Evolutionary conservation across 257 asterid species (phyloP).

Genomic region (Galeopsis tetrahit): DNA sequence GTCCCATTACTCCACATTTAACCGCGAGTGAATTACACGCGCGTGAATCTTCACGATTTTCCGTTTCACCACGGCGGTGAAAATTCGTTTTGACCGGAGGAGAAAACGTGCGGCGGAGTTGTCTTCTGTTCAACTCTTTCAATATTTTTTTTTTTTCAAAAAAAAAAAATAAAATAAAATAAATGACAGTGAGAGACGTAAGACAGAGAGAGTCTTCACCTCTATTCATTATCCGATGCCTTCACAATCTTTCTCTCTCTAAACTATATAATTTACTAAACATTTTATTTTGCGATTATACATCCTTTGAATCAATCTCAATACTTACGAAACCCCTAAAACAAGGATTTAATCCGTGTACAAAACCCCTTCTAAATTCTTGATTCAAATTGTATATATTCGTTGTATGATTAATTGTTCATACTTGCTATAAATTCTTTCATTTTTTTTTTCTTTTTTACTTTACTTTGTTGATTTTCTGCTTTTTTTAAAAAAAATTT

Average conservation of each 20-base stretch:
- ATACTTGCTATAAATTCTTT: conserved; percentile 45
- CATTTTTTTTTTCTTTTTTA: conserved; percentile 14
- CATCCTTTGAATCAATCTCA: conserved; percentile 24
- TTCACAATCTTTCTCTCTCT: conserved; percentile 38
- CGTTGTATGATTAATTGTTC: conserved; percentile 38
- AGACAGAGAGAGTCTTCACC: conserved; percentile 39
- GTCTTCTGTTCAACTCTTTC: conserved; percentile 37
- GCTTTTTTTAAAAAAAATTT: conserved; percentile 32
- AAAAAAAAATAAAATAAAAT: not conserved
- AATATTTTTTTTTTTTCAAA: not conserved
- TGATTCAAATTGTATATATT: conserved; percentile 52
- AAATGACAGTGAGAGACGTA: conserved; percentile 50
- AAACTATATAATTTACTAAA: conserved; percentile 3
- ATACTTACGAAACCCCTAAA: conserved; percentile 34
- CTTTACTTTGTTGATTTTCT: conserved; percentile 34
- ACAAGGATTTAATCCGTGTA: conserved; percentile 32
- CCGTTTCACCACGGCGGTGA: conserved; percentile 22
- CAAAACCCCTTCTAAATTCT: conserved; percentile 41
- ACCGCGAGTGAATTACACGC: not conserved
- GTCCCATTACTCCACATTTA: not conserved
- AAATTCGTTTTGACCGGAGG: conserved; percentile 34
- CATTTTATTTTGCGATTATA: not conserved
- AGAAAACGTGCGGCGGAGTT: conserved; percentile 53
- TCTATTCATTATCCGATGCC: conserved; percentile 55
- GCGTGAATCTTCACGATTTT: not conserved